Percentiles rank a stretch among this genome's conserved stretches.
Conservation (phyloP, 495 filamentous ascomycete genomes). For the Tirmania nivea region DNA sequence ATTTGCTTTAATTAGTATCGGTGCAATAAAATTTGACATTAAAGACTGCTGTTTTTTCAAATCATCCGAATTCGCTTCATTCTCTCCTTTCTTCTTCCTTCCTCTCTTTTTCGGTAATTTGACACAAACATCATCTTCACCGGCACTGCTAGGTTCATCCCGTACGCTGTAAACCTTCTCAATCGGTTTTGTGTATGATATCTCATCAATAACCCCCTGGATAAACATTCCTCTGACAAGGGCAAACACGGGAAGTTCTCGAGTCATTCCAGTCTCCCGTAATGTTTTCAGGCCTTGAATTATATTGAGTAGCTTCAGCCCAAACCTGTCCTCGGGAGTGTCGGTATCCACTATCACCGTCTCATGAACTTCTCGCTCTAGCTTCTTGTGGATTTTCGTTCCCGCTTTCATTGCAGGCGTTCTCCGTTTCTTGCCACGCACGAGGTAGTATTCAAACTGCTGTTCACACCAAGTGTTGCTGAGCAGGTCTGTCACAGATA, state of each 20-base stretch:
- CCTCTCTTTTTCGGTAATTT: background rate
- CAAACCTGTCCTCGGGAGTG: constrained; percentile 64
- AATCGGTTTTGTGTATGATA: constrained; percentile 50
- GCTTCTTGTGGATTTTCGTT: constrained; percentile 48
- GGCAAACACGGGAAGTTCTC: constrained; percentile 91
- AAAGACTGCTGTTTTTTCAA: background rate
- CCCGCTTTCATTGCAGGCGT: constrained; percentile 73
- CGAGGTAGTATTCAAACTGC: constrained; percentile 73
- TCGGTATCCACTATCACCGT: constrained; percentile 48
- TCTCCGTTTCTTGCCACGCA: constrained; percentile 41
- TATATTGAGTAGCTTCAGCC: constrained; percentile 74
- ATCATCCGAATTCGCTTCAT: background rate
- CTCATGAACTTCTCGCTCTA: constrained; percentile 68
- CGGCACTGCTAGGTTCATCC: constrained; percentile 29
- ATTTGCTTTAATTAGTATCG: background rate
- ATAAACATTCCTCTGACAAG: constrained; percentile 60
- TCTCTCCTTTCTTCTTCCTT: background rate
- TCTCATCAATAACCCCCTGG: constrained; percentile 73
- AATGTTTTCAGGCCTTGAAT: constrained; percentile 65
- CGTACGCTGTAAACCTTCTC: constrained; percentile 32
- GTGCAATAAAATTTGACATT: background rate
- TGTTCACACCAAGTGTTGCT: constrained; percentile 89
- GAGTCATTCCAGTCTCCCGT: constrained; percentile 54
- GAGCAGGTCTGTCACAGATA: constrained; percentile 79
- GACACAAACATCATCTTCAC: constrained; percentile 27